Conservation (phyloP, 2,329 filamentous ascomycete genomes). For the Cladorrhinum sp. region DNA sequence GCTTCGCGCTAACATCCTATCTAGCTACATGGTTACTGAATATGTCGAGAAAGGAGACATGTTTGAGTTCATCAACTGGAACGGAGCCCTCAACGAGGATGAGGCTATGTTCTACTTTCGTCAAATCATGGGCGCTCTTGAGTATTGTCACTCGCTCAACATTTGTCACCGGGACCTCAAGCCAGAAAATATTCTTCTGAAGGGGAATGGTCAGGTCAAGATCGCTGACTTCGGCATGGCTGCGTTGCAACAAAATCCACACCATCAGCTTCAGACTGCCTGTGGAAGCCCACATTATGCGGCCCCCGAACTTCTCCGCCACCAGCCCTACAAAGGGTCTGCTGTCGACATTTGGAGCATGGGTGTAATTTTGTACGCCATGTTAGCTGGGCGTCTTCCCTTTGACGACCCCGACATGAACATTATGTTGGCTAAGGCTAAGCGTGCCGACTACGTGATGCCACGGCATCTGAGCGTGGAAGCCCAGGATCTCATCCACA, state of each 20-base stretch:
- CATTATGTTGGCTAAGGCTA: conserved; percentile 60
- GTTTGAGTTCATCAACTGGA: conserved; percentile 77
- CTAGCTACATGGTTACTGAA: conserved; percentile 89
- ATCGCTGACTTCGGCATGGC: conserved; percentile 99
- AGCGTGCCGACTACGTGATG: conserved; percentile 59
- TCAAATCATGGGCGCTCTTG: conserved; percentile 87
- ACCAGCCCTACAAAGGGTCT: conserved; percentile 74
- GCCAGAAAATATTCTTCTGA: conserved; percentile 92
- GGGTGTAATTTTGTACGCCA: conserved; percentile 84
- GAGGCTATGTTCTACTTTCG: conserved; percentile 83
- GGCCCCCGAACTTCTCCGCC: conserved; percentile 83
- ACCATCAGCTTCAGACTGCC: conserved; percentile 77
- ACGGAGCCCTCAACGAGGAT: conserved; percentile 72
- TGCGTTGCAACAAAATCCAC: conserved; percentile 76
- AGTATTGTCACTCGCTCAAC: conserved; percentile 90
- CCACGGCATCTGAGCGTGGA: conserved; percentile 62
- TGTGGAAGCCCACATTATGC: conserved; percentile 98
- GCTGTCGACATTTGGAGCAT: conserved; percentile 93
- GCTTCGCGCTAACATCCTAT: neutral
- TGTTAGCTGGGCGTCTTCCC: conserved; percentile 78
- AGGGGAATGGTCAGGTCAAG: conserved; percentile 73
- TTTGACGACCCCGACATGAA: conserved; percentile 69
- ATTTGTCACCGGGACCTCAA: conserved; percentile 97
- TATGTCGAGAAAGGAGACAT: conserved; percentile 78
- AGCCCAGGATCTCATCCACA: conserved; percentile 72